Conservation (phyloP, 331 rosid species). For the Rhamnella rubrinervis region DNA sequence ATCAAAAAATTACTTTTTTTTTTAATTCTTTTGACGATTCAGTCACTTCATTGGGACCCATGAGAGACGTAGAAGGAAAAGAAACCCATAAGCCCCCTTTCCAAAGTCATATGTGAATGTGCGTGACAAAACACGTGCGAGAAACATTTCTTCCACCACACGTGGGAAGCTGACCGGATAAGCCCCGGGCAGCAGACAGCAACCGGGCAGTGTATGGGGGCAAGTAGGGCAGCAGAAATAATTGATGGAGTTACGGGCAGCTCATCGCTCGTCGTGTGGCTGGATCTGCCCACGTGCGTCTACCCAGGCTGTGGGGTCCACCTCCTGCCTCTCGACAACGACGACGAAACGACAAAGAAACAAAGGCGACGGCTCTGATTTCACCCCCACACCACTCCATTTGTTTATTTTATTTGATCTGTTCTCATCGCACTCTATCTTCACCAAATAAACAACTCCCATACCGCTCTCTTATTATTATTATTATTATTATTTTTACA, state of each 20-base stretch:
- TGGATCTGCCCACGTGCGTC: constrained; percentile 44
- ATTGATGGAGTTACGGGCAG: constrained; percentile 17
- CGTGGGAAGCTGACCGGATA: constrained; percentile 29
- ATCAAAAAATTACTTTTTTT: too few species aligned
- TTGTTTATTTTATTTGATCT: neutral
- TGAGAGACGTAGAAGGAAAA: too few species aligned
- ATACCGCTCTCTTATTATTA: neutral
- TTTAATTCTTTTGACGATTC: too few species aligned
- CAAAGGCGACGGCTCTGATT: constrained; percentile 25
- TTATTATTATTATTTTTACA: neutral
- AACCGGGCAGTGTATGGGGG: constrained; percentile 19
- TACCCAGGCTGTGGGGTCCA: constrained; percentile 18
- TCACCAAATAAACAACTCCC: too few species aligned
- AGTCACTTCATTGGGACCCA: too few species aligned
- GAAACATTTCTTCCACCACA: neutral
- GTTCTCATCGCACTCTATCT: neutral
- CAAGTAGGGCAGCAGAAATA: constrained; percentile 19
- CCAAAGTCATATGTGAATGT: too few species aligned
- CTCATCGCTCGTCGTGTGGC: constrained; percentile 1
- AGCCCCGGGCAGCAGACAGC: constrained; percentile 21
- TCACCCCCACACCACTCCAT: neutral
- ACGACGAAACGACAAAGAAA: constrained; percentile 21
- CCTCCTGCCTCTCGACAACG: constrained; percentile 11
- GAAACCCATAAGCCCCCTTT: too few species aligned
- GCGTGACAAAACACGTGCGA: neutral